Base-by-base conservation (phyloP, 78 protist genomes). In the Dictyostelium brefeldianum region DNA sequence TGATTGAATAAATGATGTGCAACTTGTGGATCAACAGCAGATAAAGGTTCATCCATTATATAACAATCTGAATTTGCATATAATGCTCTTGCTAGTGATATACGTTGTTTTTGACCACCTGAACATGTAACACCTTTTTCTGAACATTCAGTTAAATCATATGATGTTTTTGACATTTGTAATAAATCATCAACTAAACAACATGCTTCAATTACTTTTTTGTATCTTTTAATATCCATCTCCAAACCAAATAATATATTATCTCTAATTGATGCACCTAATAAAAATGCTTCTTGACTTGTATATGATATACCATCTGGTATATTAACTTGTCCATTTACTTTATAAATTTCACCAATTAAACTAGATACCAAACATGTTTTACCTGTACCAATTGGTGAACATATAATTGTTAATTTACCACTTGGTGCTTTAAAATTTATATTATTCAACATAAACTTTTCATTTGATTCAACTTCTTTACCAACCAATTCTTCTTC, bases 51-150 rank as follows among this genome's bases (percentile, higher is more conserved):
- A 78, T 97, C 99, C 17, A 97, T 22, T 3, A 98, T 51, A 50
- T 78, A 92, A 51, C 96, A 47, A 41, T 97, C 98, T 29, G 84
- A 87, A 47, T 97, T 51, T 29, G 81, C 50, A 81, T 96, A 95
- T 59, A 96, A 77, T 10, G 96, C 97, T 2, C 97, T 94, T 7
- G 99, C 99, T 8, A 99, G 43, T 36, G 98, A 80, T 15, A 99
- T 84, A 17, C 99, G 89, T 65, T 82, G 96, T 92, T 98, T 98
- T 94, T 98, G 99, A 20, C 99, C 99, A 36, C 99, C 99, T 2
- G 91, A 46, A 12, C 98, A 93, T 80, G 94, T 98, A 78, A 99
- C 46, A 36, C 99, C 99, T 31, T 82, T 73, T 90, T 98, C 99
- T 27, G 99, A 99, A 70, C 98, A 98, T 87, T 97, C 98, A n/a